Evolutionary conservation across 176 grass and related monocot species (phyloP).

Genomic region (Aegilops speltoides): DNA sequence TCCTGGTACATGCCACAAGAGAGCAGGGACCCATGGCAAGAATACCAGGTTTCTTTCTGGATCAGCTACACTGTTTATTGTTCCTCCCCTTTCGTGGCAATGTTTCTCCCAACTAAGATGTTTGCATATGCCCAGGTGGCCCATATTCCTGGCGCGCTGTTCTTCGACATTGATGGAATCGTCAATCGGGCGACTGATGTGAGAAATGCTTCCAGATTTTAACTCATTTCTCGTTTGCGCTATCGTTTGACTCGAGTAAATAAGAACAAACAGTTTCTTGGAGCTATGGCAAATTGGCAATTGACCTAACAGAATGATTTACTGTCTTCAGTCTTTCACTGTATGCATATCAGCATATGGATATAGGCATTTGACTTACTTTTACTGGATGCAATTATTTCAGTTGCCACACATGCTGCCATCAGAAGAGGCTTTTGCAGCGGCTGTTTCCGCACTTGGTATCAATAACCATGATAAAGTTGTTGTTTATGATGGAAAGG

Average conservation of each 20-base stretch:
- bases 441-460: slow-evolving; percentile 65
- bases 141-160: slow-evolving; percentile 74
- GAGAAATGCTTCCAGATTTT: slow-evolving; percentile 31
- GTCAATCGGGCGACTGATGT: slow-evolving; percentile 65
- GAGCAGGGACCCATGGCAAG: slow-evolving; percentile 69
- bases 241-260: slow-evolving; percentile 6
- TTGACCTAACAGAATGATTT: not conserved
- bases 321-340: not conserved
- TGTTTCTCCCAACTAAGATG: slow-evolving; percentile 32
- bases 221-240: not conserved
- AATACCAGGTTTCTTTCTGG: slow-evolving; percentile 71
- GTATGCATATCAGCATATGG: not conserved
- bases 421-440: slow-evolving; percentile 79
- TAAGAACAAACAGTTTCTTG: not conserved
- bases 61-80: not conserved
- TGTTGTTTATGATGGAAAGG: slow-evolving; percentile 92
- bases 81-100: slow-evolving; percentile 4
- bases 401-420: slow-evolving; percentile 95
- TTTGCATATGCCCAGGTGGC: slow-evolving; percentile 52
- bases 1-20: slow-evolving; percentile 94
- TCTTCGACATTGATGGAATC: slow-evolving; percentile 85
- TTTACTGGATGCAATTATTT: not conserved
- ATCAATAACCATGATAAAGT: slow-evolving; percentile 71
- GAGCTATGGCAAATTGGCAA: not conserved
- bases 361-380: not conserved